These are phyloP conservation scores for Kingdonia uniflora DNA, from an alignment of 164 flowering plant genomes.

Conservation along the genomic window DNA sequence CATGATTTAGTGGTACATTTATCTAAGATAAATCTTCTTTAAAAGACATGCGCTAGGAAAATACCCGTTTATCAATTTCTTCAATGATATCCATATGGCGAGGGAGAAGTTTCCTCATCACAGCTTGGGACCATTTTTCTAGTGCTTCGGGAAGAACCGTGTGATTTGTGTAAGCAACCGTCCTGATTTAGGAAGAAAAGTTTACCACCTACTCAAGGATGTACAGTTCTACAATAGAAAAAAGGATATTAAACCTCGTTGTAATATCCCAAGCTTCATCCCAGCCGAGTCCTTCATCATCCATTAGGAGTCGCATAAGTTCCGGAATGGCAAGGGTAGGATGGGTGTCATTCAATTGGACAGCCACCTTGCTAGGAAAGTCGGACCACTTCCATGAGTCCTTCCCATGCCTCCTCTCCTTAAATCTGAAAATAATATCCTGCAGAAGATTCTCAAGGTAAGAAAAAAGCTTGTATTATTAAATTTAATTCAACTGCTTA, in stretches of 20 bases:
- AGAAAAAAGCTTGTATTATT: too few species aligned
- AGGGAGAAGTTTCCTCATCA: constrained; percentile 97
- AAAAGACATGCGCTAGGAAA: not conserved
- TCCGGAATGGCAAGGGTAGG: constrained; percentile 98
- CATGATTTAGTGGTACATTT: not conserved
- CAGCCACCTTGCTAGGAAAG: constrained; percentile 84
- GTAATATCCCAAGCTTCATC: constrained; percentile 98
- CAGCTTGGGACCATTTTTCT: constrained; percentile 93
- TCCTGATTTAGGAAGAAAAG: constrained; percentile 36
- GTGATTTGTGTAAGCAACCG: constrained; percentile 95
- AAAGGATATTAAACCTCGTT: constrained; percentile 31
- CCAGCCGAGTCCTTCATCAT: constrained; percentile 96
- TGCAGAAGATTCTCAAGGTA: constrained; percentile 22
- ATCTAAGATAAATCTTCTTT: not conserved
- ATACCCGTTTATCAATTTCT: constrained; percentile 89
- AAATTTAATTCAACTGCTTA: too few species aligned
- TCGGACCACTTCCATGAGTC: constrained; percentile 64
- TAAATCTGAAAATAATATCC: constrained; percentile 87
- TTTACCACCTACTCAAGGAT: too few species aligned
- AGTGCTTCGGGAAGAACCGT: constrained; percentile 98
- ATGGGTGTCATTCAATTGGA: constrained; percentile 96
- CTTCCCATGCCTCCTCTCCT: constrained; percentile 61
- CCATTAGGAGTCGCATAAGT: constrained; percentile 88
- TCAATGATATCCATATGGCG: constrained; percentile 94
- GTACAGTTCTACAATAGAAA: too few species aligned